Percentiles rank a stretch among this genome's conserved stretches.
Evolutionary conservation across 306 rosid genomes (phyloP).

Genomic region (Citrullus mucosospermus): DNA sequence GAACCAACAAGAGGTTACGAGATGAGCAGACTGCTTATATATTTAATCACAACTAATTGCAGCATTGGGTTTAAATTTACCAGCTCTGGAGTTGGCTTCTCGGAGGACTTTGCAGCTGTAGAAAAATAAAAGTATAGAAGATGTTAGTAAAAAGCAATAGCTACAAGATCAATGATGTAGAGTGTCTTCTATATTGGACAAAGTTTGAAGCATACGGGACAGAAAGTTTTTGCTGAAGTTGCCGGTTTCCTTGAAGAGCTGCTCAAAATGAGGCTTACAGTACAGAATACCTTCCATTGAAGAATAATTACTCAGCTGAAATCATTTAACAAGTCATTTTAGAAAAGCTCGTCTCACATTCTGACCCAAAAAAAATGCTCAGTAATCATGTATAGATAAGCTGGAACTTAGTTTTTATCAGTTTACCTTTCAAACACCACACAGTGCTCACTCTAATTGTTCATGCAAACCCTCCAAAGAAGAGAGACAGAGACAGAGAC

Average conservation of each 20-base stretch:
- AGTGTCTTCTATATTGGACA: neutral
- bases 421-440: neutral
- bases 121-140: slow-evolving; percentile 24
- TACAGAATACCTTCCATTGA: slow-evolving; percentile 94
- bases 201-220: slow-evolving; percentile 43
- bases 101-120: slow-evolving; percentile 78
- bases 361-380: neutral
- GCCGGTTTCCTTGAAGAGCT: slow-evolving; percentile 86
- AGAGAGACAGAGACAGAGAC: neutral
- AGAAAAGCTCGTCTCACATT: neutral
- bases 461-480: neutral
- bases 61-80: slow-evolving; percentile 25
- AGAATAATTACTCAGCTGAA: slow-evolving; percentile 87
- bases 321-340: neutral
- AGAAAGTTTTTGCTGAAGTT: slow-evolving; percentile 73
- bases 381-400: neutral
- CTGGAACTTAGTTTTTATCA: neutral
- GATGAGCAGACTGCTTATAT: neutral
- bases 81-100: slow-evolving; percentile 63
- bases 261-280: slow-evolving; percentile 92
- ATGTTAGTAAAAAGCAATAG: neutral
- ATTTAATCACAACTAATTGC: neutral
- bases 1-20: slow-evolving; percentile 19
- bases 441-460: neutral
- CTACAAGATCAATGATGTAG: neutral